phyloP scores from a whole-genome alignment of 371 early-diverging fungal species.

The Edhazardia aedis region DNA sequence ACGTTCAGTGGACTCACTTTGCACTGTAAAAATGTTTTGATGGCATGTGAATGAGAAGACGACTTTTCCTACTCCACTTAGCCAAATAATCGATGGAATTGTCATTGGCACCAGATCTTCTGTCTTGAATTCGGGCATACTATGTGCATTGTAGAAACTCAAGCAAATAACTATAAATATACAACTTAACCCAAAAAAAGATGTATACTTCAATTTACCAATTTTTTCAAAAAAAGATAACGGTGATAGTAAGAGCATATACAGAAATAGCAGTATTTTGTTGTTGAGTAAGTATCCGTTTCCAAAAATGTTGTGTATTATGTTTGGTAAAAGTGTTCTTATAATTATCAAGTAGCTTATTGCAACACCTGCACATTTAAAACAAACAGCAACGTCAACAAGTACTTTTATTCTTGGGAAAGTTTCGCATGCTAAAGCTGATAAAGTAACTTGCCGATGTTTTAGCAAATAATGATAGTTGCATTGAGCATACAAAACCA shows the following conservation, averaged over 20 bases:
- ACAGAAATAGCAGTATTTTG: conserved; percentile 18
- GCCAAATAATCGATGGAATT: conserved; percentile 51
- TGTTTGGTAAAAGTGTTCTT: conserved; percentile 64
- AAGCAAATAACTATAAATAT: conserved; percentile 65
- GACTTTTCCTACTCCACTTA: conserved; percentile 70
- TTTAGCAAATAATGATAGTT: conserved; percentile 10
- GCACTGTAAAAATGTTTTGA: conserved; percentile 52
- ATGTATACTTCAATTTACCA: conserved; percentile 76
- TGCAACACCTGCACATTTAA: conserved; percentile 97
- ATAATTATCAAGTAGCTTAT: conserved; percentile 86
- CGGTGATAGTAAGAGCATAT: conserved; percentile 27
- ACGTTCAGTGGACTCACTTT: conserved; percentile 29
- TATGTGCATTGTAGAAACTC: conserved; percentile 57
- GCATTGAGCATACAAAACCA: conserved; percentile 25
- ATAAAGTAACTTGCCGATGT: not conserved
- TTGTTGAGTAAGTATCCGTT: not conserved
- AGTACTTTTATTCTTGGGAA: conserved; percentile 66
- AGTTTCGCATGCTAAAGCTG: conserved; percentile 58
- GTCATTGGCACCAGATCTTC: conserved; percentile 45
- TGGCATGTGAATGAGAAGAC: conserved; percentile 96
- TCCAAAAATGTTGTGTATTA: not conserved
- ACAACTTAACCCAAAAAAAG: conserved; percentile 62
- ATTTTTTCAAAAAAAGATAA: conserved; percentile 51
- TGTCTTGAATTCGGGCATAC: conserved; percentile 46
- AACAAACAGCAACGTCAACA: conserved; percentile 80